Conservation (phyloP, 2,329 filamentous ascomycete genomes). For the Nakataea oryzae region DNA sequence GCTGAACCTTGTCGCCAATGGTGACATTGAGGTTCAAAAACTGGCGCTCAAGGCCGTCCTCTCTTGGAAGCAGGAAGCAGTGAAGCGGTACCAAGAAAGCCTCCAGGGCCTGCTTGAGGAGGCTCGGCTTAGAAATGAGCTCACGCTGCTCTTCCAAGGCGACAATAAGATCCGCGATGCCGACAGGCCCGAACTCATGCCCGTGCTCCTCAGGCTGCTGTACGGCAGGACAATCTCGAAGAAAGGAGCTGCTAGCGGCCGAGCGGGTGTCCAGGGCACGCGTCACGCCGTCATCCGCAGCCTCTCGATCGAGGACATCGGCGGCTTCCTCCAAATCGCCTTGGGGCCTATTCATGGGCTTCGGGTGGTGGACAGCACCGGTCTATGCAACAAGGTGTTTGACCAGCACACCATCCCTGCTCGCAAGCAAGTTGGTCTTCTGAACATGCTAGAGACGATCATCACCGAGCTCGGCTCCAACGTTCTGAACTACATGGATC, state of each 20-base stretch:
- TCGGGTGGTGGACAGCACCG: constrained; percentile 40
- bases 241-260: constrained; percentile 64
- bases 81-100: constrained; percentile 75
- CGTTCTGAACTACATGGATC: constrained; percentile 55
- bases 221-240: constrained; percentile 85
- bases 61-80: constrained; percentile 73
- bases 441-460: constrained; percentile 85
- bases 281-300: constrained; percentile 73
- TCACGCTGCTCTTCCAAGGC: constrained; percentile 77
- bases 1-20: constrained; percentile 69
- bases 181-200: constrained; percentile 67
- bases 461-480: constrained; percentile 73
- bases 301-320: constrained; percentile 63
- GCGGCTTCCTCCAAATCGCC: constrained; percentile 73
- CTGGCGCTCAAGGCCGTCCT: constrained; percentile 74
- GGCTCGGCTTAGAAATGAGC: constrained; percentile 81
- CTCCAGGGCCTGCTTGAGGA: constrained; percentile 83
- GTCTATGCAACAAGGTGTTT: constrained; percentile 42
- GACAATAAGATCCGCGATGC: constrained; percentile 62
- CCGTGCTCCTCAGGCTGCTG: constrained; percentile 73
- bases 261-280: constrained; percentile 70
- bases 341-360: constrained; percentile 59
- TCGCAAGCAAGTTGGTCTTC: constrained; percentile 79
- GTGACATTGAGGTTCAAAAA: constrained; percentile 83
- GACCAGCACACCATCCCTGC: constrained; percentile 48